These are phyloP conservation scores for Senna siamea DNA, from an alignment of 306 rosid genomes.

Conservation along the genomic window DNA sequence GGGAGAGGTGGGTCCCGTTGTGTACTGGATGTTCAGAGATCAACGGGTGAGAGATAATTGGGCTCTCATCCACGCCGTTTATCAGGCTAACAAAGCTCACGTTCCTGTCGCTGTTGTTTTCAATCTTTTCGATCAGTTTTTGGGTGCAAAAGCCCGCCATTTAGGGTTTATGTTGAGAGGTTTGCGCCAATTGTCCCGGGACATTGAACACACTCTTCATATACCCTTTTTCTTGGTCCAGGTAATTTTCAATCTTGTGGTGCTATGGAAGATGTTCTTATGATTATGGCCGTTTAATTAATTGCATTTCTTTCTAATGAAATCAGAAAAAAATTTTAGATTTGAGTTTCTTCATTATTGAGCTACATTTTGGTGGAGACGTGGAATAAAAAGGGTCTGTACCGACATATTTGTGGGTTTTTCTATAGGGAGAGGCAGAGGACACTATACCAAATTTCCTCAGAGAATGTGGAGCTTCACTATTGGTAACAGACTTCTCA, in stretches of 20 bases:
- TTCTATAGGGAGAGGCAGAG: slow-evolving; percentile 81
- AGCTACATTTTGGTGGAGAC: slow-evolving; percentile 6
- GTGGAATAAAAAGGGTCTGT: not conserved
- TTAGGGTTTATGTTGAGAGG: slow-evolving; percentile 90
- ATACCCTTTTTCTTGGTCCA: slow-evolving; percentile 78
- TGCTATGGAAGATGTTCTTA: not conserved
- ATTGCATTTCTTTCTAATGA: not conserved
- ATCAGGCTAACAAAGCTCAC: slow-evolving; percentile 64
- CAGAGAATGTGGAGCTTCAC: slow-evolving; percentile 80
- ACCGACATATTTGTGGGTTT: not conserved
- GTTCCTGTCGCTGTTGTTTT: slow-evolving; percentile 86
- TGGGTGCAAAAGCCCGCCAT: slow-evolving; percentile 89
- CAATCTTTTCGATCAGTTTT: slow-evolving; percentile 77
- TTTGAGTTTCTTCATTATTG: not conserved
- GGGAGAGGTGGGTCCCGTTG: slow-evolving; percentile 67
- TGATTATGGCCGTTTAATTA: not conserved
- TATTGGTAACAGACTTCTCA: slow-evolving; percentile 85
- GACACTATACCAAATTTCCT: slow-evolving; percentile 74
- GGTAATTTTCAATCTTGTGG: slow-evolving; percentile 37
- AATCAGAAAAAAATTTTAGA: not conserved
- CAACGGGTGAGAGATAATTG: slow-evolving; percentile 85
- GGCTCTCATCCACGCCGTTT: slow-evolving; percentile 90
- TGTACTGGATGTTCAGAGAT: slow-evolving; percentile 98
- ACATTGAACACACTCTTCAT: slow-evolving; percentile 53
- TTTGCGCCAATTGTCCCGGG: slow-evolving; percentile 59